These are phyloP conservation scores for Aspergillus vadensis DNA, from an alignment of 2,329 filamentous ascomycete genomes.

Conservation along the genomic window DNA sequence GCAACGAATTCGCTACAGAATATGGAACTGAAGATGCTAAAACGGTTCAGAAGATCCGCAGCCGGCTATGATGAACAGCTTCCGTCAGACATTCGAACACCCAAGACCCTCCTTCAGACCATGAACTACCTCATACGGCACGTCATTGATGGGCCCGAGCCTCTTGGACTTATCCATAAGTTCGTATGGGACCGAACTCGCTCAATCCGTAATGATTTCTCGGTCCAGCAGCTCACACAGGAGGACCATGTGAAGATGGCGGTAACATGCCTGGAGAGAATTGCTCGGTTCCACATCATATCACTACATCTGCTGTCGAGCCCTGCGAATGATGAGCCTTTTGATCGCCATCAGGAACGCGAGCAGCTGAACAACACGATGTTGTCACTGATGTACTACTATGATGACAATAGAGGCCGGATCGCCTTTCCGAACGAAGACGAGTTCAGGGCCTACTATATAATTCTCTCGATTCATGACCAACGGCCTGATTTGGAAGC, in stretches of 20 bases:
- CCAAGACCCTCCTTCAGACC: constrained; percentile 49
- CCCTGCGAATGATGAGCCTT: constrained; percentile 54
- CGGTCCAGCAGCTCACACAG: constrained; percentile 62
- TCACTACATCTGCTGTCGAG: constrained; percentile 62
- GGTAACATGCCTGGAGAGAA: constrained; percentile 63
- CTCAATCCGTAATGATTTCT: constrained; percentile 66
- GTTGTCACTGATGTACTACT: constrained; percentile 62
- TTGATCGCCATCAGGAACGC: constrained; percentile 61
- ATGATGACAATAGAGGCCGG: constrained; percentile 56
- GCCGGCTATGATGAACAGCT: constrained; percentile 65
- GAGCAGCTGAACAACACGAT: constrained; percentile 66
- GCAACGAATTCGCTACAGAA: constrained; percentile 36
- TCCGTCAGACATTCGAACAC: constrained; percentile 64
- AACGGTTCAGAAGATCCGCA: constrained; percentile 63
- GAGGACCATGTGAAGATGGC: constrained; percentile 58
- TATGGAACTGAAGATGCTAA: constrained; percentile 58
- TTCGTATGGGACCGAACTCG: constrained; percentile 69
- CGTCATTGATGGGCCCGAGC: constrained; percentile 54
- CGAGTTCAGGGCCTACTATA: constrained; percentile 66
- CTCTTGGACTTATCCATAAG: constrained; percentile 57
- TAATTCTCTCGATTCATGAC: constrained; percentile 58
- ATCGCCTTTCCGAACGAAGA: constrained; percentile 59
- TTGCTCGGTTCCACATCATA: constrained; percentile 65
- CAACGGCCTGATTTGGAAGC: constrained; percentile 59
- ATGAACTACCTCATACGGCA: constrained; percentile 53